phyloP scores from a whole-genome alignment of 1,284 basidiomycete species.

The Cryptococcus sp. region DNA sequence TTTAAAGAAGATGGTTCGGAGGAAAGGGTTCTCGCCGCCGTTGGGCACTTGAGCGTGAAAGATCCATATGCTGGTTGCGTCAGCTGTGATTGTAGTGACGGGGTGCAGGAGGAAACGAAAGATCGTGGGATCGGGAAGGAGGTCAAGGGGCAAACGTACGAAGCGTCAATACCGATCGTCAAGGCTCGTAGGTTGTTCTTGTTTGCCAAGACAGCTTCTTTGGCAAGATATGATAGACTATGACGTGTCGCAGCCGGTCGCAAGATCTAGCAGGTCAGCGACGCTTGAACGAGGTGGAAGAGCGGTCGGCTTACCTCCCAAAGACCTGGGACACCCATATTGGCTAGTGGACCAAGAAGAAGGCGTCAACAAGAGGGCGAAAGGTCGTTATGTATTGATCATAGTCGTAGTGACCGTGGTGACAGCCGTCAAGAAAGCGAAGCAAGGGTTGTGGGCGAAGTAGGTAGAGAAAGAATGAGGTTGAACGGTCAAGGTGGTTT shows the following conservation, averaged over 20 bases:
- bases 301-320: constrained; percentile 5
- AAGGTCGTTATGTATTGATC: too few relatives aligned
- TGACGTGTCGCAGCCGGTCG: constrained; percentile 36
- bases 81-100: not conserved
- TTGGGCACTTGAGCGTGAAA: constrained; percentile 47
- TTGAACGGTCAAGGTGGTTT: too few relatives aligned
- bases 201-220: constrained; percentile 41
- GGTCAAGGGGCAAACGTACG: too few relatives aligned
- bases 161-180: constrained; percentile 48
- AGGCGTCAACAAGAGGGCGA: too few relatives aligned
- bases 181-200: constrained; percentile 37
- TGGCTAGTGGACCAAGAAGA: not conserved
- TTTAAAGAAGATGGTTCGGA: constrained; percentile 53
- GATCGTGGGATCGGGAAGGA: not conserved
- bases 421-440: too few relatives aligned
- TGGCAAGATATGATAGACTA: constrained; percentile 28
- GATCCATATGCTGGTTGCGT: constrained; percentile 47
- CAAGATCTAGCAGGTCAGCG: constrained; percentile 25
- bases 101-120: too few relatives aligned
- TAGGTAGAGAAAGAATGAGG: too few relatives aligned
- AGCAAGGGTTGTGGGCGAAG: too few relatives aligned
- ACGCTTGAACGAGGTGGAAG: not conserved
- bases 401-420: too few relatives aligned
- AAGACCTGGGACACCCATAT: constrained; percentile 6
- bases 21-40: constrained; percentile 49